A percentile compares a stretch with the other conserved stretches of the same genome.
Conservation (phyloP, 2,329 filamentous ascomycete genomes). For the Cladosporium sp. region DNA sequence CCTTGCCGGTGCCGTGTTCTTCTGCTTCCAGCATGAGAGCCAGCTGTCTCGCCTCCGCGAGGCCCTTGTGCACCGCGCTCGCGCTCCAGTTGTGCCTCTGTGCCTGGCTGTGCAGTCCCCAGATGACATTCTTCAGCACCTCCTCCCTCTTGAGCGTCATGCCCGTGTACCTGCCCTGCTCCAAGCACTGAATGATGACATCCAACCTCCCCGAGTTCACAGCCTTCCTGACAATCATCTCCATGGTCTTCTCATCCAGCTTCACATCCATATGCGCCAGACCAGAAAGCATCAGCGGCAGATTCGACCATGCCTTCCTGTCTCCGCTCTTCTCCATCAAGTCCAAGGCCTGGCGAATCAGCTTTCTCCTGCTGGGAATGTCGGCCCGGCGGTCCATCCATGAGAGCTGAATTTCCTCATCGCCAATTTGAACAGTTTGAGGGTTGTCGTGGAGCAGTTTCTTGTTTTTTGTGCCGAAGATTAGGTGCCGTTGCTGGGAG, state of each 20-base stretch:
- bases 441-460: constrained; percentile 46
- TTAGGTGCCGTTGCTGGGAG: constrained; percentile 42
- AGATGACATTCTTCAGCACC: constrained; percentile 39
- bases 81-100: constrained; percentile 38
- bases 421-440: constrained; percentile 44
- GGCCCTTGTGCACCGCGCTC: constrained; percentile 40
- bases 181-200: constrained; percentile 35
- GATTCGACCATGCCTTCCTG: constrained; percentile 37
- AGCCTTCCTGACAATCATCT: constrained; percentile 38
- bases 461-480: constrained; percentile 44
- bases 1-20: constrained; percentile 38
- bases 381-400: constrained; percentile 36
- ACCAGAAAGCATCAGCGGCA: constrained; percentile 37
- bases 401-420: constrained; percentile 39
- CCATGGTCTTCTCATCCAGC: constrained; percentile 26
- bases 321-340: constrained; percentile 30
- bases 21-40: constrained; percentile 43
- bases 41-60: constrained; percentile 41
- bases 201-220: constrained; percentile 31
- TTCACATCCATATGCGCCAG: constrained; percentile 29
- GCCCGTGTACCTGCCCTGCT: constrained; percentile 35
- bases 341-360: constrained; percentile 34
- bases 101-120: constrained; percentile 38
- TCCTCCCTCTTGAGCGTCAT: constrained; percentile 34
- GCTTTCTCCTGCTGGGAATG: constrained; percentile 31